Evolutionary conservation across 805 yeast species (phyloP).

Genomic region (Zygosaccharomyces siamensis): DNA sequence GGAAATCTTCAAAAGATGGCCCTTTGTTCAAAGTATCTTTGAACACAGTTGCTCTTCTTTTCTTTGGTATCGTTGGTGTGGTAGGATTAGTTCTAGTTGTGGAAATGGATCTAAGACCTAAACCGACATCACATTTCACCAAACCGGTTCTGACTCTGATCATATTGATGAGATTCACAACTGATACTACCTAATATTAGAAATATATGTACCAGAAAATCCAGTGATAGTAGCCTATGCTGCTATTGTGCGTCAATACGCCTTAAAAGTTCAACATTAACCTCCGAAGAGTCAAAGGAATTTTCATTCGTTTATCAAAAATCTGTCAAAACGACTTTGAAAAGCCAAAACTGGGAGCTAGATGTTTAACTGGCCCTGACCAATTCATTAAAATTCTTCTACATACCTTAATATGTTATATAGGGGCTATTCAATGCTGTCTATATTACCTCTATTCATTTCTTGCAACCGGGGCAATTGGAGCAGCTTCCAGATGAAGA

Average conservation of each 20-base stretch:
- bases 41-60: slow-evolving; percentile 55
- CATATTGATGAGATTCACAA: background rate
- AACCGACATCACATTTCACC: background rate
- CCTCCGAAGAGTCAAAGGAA: background rate
- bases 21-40: slow-evolving; percentile 72
- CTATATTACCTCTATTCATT: slow-evolving; percentile 1
- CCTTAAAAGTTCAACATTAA: background rate
- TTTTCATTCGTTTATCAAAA: background rate
- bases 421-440: background rate
- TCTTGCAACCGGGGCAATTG: slow-evolving; percentile 14
- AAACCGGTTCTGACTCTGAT: slow-evolving; percentile 1
- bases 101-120: slow-evolving; percentile 14
- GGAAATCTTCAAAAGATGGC: slow-evolving; percentile 90
- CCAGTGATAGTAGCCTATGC: background rate
- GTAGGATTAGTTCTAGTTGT: slow-evolving; percentile 16
- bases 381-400: background rate
- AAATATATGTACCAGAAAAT: background rate
- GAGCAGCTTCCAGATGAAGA: slow-evolving; percentile 13
- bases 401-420: background rate
- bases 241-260: background rate
- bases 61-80: slow-evolving; percentile 18
- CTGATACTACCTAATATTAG: background rate
- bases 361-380: background rate
- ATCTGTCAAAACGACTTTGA: background rate
- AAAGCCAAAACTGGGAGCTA: background rate